Evolutionary conservation across 805 yeast genomes (phyloP).

Genomic region (Priceomyces carsonii): DNA sequence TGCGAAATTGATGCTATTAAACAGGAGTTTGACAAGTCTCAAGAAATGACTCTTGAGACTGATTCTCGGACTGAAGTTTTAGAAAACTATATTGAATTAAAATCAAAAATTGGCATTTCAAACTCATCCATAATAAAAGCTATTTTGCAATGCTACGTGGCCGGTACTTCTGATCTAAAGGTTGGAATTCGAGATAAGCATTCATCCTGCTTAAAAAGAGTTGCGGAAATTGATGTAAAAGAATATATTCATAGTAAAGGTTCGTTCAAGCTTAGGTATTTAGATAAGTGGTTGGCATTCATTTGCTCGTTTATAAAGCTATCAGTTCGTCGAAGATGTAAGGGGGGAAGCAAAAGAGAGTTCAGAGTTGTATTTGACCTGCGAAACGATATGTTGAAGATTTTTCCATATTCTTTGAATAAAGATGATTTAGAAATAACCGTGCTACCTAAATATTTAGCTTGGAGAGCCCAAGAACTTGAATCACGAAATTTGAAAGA

Average conservation of each 20-base stretch:
- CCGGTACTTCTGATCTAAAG: constrained; percentile 7
- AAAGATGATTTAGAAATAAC: constrained; percentile 3
- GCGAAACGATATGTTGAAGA: constrained; percentile 4
- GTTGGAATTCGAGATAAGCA: constrained; percentile 10
- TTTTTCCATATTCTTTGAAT: constrained; percentile 3
- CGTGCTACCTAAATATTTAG: constrained; percentile 7
- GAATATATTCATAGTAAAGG: neutral
- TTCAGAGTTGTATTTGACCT: constrained; percentile 1
- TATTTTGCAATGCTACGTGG: constrained; percentile 8
- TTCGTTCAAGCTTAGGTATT: neutral
- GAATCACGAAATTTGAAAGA: too few species aligned
- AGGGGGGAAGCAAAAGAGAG: constrained; percentile 1
- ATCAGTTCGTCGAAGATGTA: neutral
- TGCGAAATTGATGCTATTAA: constrained; percentile 10
- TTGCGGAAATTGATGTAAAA: constrained; percentile 6
- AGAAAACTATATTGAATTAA: constrained; percentile 9
- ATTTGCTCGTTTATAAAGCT: constrained; percentile 7
- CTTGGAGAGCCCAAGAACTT: constrained; percentile 2
- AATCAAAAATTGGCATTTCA: constrained; percentile 1
- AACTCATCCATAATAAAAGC: constrained; percentile 2
- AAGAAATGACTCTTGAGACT: neutral
- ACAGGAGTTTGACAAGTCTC: constrained; percentile 1
- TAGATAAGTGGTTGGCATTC: constrained; percentile 11
- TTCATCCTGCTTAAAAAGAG: constrained; percentile 4
- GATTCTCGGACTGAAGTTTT: constrained; percentile 4